Percentiles rank a stretch among this genome's conserved stretches.
These are phyloP conservation scores for Populus tomentosa DNA, from an alignment of 441 rosid species.

Conservation along the genomic window DNA sequence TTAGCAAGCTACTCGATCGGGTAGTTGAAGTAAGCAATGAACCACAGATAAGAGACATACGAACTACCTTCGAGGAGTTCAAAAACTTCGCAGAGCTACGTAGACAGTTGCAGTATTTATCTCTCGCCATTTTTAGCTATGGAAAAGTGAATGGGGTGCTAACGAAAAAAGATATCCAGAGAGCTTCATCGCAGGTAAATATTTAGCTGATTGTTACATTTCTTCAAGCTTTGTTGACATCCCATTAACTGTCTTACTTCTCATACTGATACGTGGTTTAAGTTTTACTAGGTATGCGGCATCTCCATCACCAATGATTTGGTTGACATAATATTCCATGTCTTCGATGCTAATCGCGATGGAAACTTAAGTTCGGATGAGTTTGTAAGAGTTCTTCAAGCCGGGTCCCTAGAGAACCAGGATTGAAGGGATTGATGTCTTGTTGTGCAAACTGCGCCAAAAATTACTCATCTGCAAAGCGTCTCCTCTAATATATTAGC, in stretches of 20 bases:
- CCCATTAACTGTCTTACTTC: not conserved
- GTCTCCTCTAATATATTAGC: slow-evolving; percentile 17
- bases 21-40: slow-evolving; percentile 51
- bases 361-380: slow-evolving; percentile 53
- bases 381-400: slow-evolving; percentile 40
- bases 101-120: slow-evolving; percentile 57
- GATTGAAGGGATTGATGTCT: slow-evolving; percentile 36
- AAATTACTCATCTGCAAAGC: slow-evolving; percentile 23
- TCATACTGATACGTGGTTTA: not conserved
- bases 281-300: slow-evolving; percentile 44
- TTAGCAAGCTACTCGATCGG: slow-evolving; percentile 56
- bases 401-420: slow-evolving; percentile 26
- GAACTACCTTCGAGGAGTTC: slow-evolving; percentile 66
- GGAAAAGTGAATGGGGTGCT: slow-evolving; percentile 72
- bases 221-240: not conserved
- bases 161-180: slow-evolving; percentile 62
- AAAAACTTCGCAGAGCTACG: slow-evolving; percentile 72
- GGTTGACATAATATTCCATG: slow-evolving; percentile 49
- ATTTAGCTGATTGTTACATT: not conserved
- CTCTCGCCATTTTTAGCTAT: slow-evolving; percentile 76
- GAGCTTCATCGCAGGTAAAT: slow-evolving; percentile 69
- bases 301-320: slow-evolving; percentile 39
- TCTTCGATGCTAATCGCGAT: slow-evolving; percentile 47
- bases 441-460: slow-evolving; percentile 41
- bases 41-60: slow-evolving; percentile 39